Conservation (phyloP, 345 rosid genomes). For the Excoecaria agallocha region DNA sequence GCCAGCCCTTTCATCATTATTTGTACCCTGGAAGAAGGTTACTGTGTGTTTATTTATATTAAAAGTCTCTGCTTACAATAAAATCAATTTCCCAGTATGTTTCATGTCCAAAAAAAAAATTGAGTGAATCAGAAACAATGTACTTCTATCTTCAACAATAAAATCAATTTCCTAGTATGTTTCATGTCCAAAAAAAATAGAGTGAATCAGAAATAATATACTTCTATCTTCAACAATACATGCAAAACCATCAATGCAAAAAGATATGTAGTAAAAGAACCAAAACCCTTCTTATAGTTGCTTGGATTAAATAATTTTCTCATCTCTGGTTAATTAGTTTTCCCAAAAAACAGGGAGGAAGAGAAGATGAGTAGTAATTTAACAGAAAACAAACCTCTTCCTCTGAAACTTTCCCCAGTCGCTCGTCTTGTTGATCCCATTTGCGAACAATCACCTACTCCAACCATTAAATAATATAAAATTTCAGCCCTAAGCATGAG, state of each 20-base stretch:
- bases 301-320: background rate
- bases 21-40: background rate
- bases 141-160: background rate
- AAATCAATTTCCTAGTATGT: no score
- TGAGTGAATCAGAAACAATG: background rate
- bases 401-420: constrained; percentile 54
- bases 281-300: background rate
- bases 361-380: background rate
- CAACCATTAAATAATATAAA: constrained; percentile 10
- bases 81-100: background rate
- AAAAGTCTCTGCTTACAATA: background rate
- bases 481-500: background rate
- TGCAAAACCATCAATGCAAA: background rate
- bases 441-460: constrained; percentile 71
- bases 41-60: background rate
- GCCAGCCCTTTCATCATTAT: background rate
- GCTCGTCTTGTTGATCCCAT: constrained; percentile 76
- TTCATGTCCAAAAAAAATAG: background rate
- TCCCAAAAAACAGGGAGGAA: background rate
- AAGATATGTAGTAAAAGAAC: background rate
- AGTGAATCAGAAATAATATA: background rate
- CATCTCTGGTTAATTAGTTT: background rate
- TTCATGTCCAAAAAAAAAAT: background rate
- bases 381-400: constrained; percentile 64
- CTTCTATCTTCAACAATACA: background rate